Percentiles rank a stretch among this genome's conserved stretches.
Evolutionary conservation across 257 asterid genomes (phyloP).

Genomic region (Verbascum thapsus): DNA sequence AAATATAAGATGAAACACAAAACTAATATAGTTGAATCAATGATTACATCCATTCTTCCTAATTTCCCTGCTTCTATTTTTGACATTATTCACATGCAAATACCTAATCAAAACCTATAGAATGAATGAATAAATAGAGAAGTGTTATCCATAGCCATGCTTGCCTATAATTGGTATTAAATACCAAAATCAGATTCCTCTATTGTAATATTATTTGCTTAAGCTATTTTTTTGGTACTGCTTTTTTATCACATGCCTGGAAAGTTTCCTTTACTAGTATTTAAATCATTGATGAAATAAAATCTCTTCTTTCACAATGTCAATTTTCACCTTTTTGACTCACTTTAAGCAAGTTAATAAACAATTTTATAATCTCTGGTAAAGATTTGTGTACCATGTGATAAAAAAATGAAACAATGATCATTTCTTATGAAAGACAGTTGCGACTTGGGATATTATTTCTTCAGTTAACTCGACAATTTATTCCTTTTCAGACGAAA

Average conservation of each 20-base stretch:
- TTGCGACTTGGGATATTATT: conserved; percentile 11
- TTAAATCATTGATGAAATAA: conserved; percentile 30
- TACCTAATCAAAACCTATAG: too few species aligned
- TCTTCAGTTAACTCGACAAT: neutral
- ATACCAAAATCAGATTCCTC: conserved; percentile 11
- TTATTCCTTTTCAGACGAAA: too few species aligned
- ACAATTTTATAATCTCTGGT: conserved; percentile 2
- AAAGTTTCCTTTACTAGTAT: conserved; percentile 29
- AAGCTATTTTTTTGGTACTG: conserved; percentile 23
- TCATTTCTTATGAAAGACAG: conserved; percentile 20
- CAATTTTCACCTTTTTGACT: conserved; percentile 33
- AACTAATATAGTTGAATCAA: too few species aligned
- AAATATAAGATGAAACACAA: too few species aligned
- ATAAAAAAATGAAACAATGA: conserved; percentile 11
- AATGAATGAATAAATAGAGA: too few species aligned
- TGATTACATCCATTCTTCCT: too few species aligned
- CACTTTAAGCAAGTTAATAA: conserved; percentile 20
- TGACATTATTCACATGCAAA: too few species aligned
- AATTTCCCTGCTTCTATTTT: too few species aligned
- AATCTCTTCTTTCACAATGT: conserved; percentile 15
- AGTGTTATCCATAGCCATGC: conserved; percentile 12
- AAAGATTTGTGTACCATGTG: conserved; percentile 22
- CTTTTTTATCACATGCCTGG: conserved; percentile 39
- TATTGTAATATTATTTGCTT: conserved; percentile 13
- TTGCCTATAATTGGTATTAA: conserved; percentile 25